Percentiles rank a stretch among this genome's conserved stretches.
Evolutionary conservation across 1,139 yeast species (phyloP).

Genomic region (Taphrina confusa): DNA sequence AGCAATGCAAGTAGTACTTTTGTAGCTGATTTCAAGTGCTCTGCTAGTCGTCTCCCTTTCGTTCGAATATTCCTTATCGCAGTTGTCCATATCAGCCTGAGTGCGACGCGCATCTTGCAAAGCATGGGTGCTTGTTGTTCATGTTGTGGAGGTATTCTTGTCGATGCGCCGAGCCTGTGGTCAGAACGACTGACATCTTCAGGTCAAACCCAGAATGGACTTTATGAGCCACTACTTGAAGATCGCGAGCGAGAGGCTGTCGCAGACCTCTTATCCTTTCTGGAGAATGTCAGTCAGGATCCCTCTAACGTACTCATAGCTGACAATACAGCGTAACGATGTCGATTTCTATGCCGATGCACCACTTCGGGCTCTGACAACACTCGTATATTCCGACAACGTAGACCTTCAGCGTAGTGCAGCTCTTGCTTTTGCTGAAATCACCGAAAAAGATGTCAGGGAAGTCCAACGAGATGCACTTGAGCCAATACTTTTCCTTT

Average conservation of each 20-base stretch:
- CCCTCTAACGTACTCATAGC: constrained; percentile 16
- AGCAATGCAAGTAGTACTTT: too few species aligned
- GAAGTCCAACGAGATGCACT: constrained; percentile 87
- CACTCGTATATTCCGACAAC: constrained; percentile 91
- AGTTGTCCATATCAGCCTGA: too few species aligned
- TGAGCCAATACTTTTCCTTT: constrained; percentile 84
- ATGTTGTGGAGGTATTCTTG: constrained; percentile 23
- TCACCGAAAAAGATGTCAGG: constrained; percentile 91
- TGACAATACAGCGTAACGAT: constrained; percentile 53
- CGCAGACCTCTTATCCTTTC: constrained; percentile 78
- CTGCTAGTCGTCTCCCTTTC: too few species aligned
- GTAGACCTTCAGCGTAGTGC: constrained; percentile 95
- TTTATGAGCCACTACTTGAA: constrained; percentile 66
- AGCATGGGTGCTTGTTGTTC: constrained; percentile 31
- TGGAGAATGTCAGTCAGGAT: constrained; percentile 63
- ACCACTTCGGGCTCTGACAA: constrained; percentile 82
- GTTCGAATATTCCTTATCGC: too few species aligned
- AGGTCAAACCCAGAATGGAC: constrained; percentile 46
- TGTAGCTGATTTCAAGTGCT: too few species aligned
- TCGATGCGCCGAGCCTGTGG: neutral
- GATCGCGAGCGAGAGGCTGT: constrained; percentile 97
- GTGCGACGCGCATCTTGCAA: neutral
- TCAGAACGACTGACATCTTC: neutral
- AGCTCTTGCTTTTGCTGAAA: constrained; percentile 97
- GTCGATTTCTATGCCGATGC: constrained; percentile 79